Conservation (phyloP, 1,139 yeast genomes). For the Saccharomyces hybrid region DNA sequence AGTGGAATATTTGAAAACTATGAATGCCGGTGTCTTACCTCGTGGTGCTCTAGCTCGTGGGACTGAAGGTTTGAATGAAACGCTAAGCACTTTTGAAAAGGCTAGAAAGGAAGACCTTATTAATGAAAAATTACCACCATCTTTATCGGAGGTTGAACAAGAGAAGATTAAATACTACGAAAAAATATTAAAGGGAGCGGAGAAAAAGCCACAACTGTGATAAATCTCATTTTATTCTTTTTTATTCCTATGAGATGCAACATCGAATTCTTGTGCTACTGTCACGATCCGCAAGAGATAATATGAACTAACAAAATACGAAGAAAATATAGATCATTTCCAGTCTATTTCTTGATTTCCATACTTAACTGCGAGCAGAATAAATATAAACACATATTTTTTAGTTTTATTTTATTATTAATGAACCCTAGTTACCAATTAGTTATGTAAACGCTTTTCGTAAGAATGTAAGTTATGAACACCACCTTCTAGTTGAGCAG, state of each 20-base stretch:
- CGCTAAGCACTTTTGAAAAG: constrained; percentile 70
- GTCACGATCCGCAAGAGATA: not conserved
- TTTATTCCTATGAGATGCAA: not conserved
- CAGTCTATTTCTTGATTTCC: not conserved
- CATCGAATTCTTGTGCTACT: not conserved
- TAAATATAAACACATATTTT: not conserved
- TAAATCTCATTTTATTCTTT: not conserved
- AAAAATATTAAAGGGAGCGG: constrained; percentile 13
- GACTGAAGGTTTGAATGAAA: constrained; percentile 64
- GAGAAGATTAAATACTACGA: constrained; percentile 40
- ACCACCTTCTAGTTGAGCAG: constrained; percentile 99
- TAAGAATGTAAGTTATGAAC: constrained; percentile 93
- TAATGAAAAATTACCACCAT: constrained; percentile 87
- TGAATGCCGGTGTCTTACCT: constrained; percentile 67
- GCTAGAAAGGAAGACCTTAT: constrained; percentile 73
- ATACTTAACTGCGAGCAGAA: not conserved
- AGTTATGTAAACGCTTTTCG: constrained; percentile 94
- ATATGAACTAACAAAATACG: not conserved
- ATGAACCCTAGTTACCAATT: constrained; percentile 16
- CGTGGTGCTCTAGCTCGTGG: constrained; percentile 85
- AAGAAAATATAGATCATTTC: not conserved
- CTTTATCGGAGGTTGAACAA: constrained; percentile 46
- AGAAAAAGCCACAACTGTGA: not conserved
- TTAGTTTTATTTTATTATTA: not conserved
- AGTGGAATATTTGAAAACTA: constrained; percentile 69